These are phyloP conservation scores for Hydnomerulius pinastri DNA, from an alignment of 768 basidiomycete genomes.

Conservation along the genomic window DNA sequence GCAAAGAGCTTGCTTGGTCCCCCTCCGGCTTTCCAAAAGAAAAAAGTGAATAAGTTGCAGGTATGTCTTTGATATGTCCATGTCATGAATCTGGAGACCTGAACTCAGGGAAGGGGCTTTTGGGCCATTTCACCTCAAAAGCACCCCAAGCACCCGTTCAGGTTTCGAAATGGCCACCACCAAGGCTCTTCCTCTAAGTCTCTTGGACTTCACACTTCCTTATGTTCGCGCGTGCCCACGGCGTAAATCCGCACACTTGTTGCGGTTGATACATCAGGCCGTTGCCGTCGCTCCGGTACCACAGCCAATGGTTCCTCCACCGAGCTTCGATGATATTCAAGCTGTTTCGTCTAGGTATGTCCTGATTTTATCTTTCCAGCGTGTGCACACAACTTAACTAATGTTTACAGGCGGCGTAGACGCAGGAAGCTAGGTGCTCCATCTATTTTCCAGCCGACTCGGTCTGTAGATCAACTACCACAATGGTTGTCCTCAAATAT, in stretches of 20 bases:
- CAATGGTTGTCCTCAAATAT: not conserved
- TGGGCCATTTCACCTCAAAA: no score
- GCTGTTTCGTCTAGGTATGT: not conserved
- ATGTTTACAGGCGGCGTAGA: constrained; percentile 1
- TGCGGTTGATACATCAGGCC: constrained; percentile 24
- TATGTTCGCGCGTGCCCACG: constrained; percentile 5
- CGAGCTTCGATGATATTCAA: not conserved
- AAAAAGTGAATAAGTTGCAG: no score
- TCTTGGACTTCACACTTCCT: constrained; percentile 6
- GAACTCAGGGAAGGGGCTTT: not conserved
- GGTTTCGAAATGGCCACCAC: constrained; percentile 6
- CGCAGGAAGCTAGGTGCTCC: not conserved
- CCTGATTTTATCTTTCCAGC: not conserved
- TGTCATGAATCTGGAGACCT: not conserved
- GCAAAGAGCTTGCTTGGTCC: no score
- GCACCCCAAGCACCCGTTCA: no score
- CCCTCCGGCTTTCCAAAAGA: no score
- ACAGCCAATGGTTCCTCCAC: not conserved
- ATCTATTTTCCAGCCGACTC: not conserved
- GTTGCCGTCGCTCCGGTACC: constrained; percentile 7
- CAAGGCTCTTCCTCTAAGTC: constrained; percentile 1
- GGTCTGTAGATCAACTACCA: not conserved
- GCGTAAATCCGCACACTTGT: constrained; percentile 1
- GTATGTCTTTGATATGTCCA: no score
- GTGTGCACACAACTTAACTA: not conserved